These are phyloP conservation scores for Neonothopanus nambi DNA, from an alignment of 1,284 basidiomycete species.

Conservation along the genomic window DNA sequence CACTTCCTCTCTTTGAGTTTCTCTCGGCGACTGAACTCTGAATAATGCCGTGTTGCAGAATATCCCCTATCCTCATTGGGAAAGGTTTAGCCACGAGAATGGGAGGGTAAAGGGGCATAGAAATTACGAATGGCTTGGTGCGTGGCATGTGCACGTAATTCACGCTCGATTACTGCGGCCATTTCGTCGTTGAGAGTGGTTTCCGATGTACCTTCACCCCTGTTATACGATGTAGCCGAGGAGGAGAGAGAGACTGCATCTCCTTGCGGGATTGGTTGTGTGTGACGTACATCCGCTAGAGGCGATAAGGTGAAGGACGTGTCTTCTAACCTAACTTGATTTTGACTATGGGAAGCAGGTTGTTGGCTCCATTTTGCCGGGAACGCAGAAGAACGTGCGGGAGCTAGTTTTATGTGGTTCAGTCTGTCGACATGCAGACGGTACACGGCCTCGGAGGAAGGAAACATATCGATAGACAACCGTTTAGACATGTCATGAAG, in stretches of 20 bases:
- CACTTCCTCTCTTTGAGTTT: neutral
- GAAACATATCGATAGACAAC: neutral
- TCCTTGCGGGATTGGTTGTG: neutral
- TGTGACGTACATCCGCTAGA: no score
- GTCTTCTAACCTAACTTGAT: neutral
- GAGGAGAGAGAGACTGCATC: neutral
- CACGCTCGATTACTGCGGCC: neutral
- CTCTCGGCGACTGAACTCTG: neutral
- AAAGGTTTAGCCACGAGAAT: neutral
- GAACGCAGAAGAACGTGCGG: no score
- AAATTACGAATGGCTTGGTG: neutral
- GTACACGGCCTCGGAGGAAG: slow-evolving; percentile 9
- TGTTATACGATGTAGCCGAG: neutral
- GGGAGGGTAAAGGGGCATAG: neutral
- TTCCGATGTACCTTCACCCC: neutral
- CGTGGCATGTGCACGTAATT: neutral
- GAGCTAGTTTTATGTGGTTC: neutral
- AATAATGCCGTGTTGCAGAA: slow-evolving; percentile 1
- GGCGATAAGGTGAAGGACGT: slow-evolving; percentile 12
- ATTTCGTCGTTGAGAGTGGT: neutral
- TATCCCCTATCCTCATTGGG: neutral
- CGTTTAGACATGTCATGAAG: neutral
- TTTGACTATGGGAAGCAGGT: neutral
- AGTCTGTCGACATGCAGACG: slow-evolving; percentile 9
- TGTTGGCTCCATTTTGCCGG: neutral